Evolutionary conservation across 2,329 filamentous ascomycete genomes (phyloP), one percentile per base, ranked within the genome.

Genomic region (Neurospora crassa): DNA sequence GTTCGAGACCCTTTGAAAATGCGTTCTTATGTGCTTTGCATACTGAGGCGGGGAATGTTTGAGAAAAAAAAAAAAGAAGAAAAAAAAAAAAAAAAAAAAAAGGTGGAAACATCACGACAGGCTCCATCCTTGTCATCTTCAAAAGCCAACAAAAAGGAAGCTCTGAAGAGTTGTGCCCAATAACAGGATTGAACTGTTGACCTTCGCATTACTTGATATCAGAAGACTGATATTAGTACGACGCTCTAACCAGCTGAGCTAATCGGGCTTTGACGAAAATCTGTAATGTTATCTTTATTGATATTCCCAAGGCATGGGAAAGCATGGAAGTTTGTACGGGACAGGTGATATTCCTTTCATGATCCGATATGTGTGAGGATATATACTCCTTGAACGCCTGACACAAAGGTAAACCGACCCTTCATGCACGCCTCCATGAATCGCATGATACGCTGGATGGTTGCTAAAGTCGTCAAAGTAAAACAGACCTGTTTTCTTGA

Each of bases 381-480:
- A 29, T 6, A 53, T 29, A 16, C 5, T 53, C 14, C 45, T 2
- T 34, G 14, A 29, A 63, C 53, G 24, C 14, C 24, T 10, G 8
- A 8, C 12, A 59, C 47, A 8, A 16, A 10, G 29, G 53, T 14
- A 24, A 11, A 1, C 5, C 10, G 1, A 5, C 29, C 16, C 24
- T 63, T 37, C 29, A 63, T 8, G 8, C 14, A 37, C 29, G 16
- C 14, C 53, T 3, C 14, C 29, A 16, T 7, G 7, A 71, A 77
- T 73, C 2, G 75, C 74, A 20, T 76, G 70, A 73, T 79, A 83
- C 0, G 79, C 80, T 5, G 79, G 77, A 74, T 83, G 81, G 75
- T 78, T 79, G 43, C 70, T 72, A 70, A 81, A 78, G 70, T 80
- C 76, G 43, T 76, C 76, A 68, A 81, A 79, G 73, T 78, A 82